Percentiles rank a stretch among this genome's conserved stretches.
These are phyloP conservation scores for Casuarina equisetifolia DNA, from an alignment of 306 rosid species.

Conservation along the genomic window DNA sequence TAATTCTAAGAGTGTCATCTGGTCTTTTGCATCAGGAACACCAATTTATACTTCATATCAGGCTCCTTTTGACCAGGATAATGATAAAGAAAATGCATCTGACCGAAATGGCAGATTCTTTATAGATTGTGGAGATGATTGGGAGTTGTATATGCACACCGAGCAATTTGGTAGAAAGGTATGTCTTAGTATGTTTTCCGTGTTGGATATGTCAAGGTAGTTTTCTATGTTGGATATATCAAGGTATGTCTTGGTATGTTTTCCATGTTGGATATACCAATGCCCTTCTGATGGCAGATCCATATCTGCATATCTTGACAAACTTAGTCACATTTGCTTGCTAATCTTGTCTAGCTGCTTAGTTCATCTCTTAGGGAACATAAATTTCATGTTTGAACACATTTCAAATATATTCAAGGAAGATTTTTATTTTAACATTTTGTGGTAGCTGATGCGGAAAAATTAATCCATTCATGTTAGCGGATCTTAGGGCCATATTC, in stretches of 20 bases:
- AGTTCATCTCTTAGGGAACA: background rate
- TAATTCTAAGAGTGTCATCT: constrained; percentile 47
- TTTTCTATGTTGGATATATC: background rate
- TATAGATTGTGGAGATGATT: constrained; percentile 76
- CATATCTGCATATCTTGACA: background rate
- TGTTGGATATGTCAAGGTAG: constrained; percentile 13
- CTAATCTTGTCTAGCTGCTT: background rate
- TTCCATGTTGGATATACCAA: constrained; percentile 10
- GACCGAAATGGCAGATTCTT: constrained; percentile 29
- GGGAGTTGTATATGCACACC: constrained; percentile 56
- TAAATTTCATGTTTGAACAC: background rate
- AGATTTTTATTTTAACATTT: background rate
- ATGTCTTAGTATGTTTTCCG: constrained; percentile 42
- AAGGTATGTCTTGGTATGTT: constrained; percentile 61
- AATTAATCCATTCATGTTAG: background rate
- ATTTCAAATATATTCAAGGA: background rate
- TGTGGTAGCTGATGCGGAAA: background rate
- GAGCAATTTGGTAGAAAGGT: constrained; percentile 62
- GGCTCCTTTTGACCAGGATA: constrained; percentile 36
- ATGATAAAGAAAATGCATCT: constrained; percentile 42
- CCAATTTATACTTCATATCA: constrained; percentile 60
- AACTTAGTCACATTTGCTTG: background rate
- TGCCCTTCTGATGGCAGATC: background rate
- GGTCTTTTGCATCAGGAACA: constrained; percentile 69
- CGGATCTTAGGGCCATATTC: background rate